phyloP scores from a whole-genome alignment of 2,329 filamentous ascomycete genomes.

The Eurotiales sp. region DNA sequence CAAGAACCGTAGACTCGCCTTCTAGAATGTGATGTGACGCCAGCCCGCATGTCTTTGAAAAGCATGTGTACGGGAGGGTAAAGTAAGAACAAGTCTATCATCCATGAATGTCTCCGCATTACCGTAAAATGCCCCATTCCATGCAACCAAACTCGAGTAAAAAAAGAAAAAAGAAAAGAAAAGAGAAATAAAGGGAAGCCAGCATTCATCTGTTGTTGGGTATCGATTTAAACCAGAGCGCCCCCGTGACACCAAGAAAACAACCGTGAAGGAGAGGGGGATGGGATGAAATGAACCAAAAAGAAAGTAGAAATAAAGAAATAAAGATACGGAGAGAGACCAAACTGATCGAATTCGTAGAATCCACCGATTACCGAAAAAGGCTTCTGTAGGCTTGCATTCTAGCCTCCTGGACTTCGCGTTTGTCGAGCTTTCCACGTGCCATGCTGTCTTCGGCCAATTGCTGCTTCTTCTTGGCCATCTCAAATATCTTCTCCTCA shows the following conservation, averaged over 20 bases:
- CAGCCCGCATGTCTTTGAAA: not conserved
- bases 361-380: conserved; percentile 42
- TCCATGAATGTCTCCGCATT: not conserved
- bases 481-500: conserved; percentile 84
- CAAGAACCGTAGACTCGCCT: not conserved
- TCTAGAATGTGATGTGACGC: not conserved
- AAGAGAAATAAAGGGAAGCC: conserved; percentile 1
- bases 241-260: conserved; percentile 8
- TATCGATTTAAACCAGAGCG: conserved; percentile 12
- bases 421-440: conserved; percentile 55
- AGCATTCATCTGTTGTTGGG: conserved; percentile 15
- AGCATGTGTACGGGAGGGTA: not conserved
- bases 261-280: conserved; percentile 13
- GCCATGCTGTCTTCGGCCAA: conserved; percentile 85
- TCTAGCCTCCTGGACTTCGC: conserved; percentile 62
- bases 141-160: not conserved
- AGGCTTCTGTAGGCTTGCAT: conserved; percentile 59
- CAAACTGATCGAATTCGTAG: not conserved
- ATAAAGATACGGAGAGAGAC: not conserved
- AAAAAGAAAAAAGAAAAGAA: conserved; percentile 1
- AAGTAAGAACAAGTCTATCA: conserved; percentile 12
- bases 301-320: conserved; percentile 5
- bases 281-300: no score
- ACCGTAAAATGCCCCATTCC: not conserved
- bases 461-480: conserved; percentile 91